These are phyloP conservation scores for Flaveria bidentis DNA, from an alignment of 129 eudicot species.

Conservation along the genomic window DNA sequence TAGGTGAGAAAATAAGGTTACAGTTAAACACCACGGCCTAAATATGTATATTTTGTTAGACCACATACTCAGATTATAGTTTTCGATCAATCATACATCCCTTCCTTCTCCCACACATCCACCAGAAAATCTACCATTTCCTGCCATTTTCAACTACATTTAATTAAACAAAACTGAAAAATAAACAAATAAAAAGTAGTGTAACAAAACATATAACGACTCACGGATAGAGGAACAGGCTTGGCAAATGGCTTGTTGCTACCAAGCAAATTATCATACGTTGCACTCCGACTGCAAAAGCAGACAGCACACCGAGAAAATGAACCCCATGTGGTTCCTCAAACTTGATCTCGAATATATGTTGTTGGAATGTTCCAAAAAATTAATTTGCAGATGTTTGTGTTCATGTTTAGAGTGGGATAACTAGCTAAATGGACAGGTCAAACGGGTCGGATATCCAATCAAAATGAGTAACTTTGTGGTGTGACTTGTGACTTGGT, in stretches of 20 bases:
- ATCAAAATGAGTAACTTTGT: neutral
- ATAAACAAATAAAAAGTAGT: neutral
- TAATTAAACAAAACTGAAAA: neutral
- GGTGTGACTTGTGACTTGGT: neutral
- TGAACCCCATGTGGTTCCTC: neutral
- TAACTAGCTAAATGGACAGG: neutral
- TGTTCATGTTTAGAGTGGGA: neutral
- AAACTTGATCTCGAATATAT: neutral
- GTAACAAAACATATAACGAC: slow-evolving; percentile 23
- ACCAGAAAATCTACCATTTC: slow-evolving; percentile 74
- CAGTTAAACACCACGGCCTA: neutral
- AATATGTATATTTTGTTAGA: neutral
- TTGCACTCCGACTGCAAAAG: slow-evolving; percentile 64
- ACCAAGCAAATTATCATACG: slow-evolving; percentile 65
- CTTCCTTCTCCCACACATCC: slow-evolving; percentile 84
- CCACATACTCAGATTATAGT: neutral
- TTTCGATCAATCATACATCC: slow-evolving; percentile 47
- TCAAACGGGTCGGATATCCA: neutral
- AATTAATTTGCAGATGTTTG: neutral
- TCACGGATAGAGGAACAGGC: slow-evolving; percentile 74
- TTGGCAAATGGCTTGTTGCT: slow-evolving; percentile 63
- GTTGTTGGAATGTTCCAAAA: too few species aligned
- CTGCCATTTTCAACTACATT: neutral
- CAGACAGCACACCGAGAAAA: neutral
- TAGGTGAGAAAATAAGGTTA: slow-evolving; percentile 12